Percentiles rank a stretch among this genome's conserved stretches.
phyloP scores from a whole-genome alignment of 345 rosid genomes.

The Angophora floribunda region DNA sequence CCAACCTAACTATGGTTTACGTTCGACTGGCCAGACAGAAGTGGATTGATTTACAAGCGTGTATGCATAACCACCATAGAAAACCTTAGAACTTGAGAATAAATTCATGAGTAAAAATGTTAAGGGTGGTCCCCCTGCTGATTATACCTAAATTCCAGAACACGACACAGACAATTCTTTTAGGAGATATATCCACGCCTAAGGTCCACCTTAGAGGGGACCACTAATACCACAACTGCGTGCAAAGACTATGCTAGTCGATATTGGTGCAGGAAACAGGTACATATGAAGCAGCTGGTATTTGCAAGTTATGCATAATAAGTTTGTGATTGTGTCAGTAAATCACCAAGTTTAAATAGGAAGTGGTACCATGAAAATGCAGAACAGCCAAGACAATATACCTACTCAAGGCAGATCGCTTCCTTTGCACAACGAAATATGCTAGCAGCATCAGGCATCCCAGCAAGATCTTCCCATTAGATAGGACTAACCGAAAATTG shows the following conservation, averaged over 20 bases:
- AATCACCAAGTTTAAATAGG: not conserved
- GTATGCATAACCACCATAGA: not conserved
- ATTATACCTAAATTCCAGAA: not conserved
- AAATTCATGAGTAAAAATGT: not conserved
- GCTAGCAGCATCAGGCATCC: constrained; percentile 45
- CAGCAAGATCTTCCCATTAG: constrained; percentile 45
- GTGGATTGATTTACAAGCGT: not conserved
- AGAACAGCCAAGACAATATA: constrained; percentile 1
- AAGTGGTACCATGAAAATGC: not conserved
- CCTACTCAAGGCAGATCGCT: constrained; percentile 41
- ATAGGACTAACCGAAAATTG: constrained; percentile 20
- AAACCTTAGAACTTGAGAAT: not conserved
- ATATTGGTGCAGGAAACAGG: not conserved
- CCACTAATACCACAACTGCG: not conserved
- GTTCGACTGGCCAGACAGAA: not conserved
- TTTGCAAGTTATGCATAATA: not conserved
- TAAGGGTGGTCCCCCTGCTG: not conserved
- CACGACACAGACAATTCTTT: not conserved
- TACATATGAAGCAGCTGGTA: not conserved
- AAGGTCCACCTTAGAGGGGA: not conserved
- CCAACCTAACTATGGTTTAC: not conserved
- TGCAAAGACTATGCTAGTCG: not conserved
- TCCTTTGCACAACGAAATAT: constrained; percentile 38
- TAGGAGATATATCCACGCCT: not conserved
- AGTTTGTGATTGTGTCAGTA: not conserved